Percentiles rank a stretch among this genome's conserved stretches.
phyloP scores from a whole-genome alignment of 129 eudicot genomes.

The Tagetes patula region DNA sequence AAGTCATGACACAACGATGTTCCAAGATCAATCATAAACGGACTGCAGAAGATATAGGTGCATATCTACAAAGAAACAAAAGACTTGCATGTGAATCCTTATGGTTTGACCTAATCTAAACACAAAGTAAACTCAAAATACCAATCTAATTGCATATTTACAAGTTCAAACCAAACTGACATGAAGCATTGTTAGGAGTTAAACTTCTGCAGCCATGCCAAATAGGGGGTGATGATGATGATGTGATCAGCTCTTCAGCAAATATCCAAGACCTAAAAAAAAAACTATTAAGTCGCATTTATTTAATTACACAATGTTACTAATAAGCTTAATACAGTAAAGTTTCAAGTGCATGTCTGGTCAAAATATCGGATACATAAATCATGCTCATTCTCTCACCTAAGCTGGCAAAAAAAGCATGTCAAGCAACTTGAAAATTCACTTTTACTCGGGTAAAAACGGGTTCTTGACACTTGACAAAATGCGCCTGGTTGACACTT shows the following conservation, averaged over 20 bases:
- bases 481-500: neutral
- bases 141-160: constrained; percentile 23
- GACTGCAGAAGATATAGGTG: neutral
- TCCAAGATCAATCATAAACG: neutral
- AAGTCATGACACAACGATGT: too few relatives aligned
- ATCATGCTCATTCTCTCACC: neutral
- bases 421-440: neutral
- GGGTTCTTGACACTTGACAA: neutral
- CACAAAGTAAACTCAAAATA: constrained; percentile 14
- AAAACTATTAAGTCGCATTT: neutral
- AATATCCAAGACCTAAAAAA: neutral
- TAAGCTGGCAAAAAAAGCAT: neutral
- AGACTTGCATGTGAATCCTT: neutral
- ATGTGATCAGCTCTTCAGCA: neutral
- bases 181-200: neutral
- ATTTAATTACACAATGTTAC: constrained; percentile 1
- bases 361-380: neutral
- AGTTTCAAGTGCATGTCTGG: neutral
- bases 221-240: neutral
- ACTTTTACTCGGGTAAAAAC: neutral
- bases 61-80: neutral
- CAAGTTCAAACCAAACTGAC: constrained; percentile 24
- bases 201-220: constrained; percentile 10
- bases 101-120: constrained; percentile 23
- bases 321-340: neutral